phyloP scores from a whole-genome alignment of 345 rosid species.

The Eucalyptus microcorys region DNA sequence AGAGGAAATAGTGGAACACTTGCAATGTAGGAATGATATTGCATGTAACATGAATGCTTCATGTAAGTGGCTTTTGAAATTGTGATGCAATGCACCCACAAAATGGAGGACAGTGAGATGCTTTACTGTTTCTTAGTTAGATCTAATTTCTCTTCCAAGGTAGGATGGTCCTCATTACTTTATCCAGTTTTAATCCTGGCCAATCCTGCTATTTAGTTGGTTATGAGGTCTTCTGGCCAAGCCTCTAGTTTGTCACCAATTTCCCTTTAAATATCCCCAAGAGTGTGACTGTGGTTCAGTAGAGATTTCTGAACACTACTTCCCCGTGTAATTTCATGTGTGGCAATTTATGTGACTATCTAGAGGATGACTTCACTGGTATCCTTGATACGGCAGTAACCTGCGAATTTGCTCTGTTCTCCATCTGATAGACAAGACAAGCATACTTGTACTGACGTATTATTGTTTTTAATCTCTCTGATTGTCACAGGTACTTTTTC shows the following conservation, averaged over 20 bases:
- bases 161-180: neutral
- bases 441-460: neutral
- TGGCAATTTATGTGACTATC: neutral
- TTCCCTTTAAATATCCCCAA: neutral
- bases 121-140: neutral
- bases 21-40: neutral
- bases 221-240: neutral
- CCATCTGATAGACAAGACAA: neutral
- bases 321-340: neutral
- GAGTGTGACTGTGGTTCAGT: neutral
- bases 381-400: neutral
- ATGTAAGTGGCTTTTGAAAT: neutral
- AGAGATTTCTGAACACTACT: neutral
- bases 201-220: neutral
- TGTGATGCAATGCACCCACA: neutral
- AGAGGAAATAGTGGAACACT: neutral
- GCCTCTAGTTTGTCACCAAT: neutral
- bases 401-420: neutral
- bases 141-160: neutral
- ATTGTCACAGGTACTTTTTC: conserved; percentile 11
- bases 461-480: neutral
- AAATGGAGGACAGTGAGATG: neutral
- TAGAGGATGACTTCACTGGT: neutral
- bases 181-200: neutral
- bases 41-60: neutral